These are phyloP conservation scores for Globisporangium heterothallicum DNA, from an alignment of 352 stramenopile species.

Conservation along the genomic window DNA sequence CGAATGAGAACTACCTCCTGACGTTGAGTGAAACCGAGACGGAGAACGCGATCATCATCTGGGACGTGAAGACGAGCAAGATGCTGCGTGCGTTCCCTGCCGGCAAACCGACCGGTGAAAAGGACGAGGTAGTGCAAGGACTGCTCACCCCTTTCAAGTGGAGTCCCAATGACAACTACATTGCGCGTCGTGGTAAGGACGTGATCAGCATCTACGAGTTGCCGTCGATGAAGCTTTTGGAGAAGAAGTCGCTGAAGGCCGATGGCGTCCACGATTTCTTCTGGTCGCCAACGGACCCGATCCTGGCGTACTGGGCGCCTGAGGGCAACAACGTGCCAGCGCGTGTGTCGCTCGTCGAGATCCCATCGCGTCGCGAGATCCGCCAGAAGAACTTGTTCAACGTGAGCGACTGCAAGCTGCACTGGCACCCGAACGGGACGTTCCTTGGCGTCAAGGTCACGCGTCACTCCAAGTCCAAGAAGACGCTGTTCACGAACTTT, in stretches of 20 bases:
- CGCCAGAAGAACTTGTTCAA: constrained; percentile 99
- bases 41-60: constrained; percentile 95
- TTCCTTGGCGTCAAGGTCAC: constrained; percentile 90
- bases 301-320: constrained; percentile 96
- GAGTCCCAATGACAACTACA: constrained; percentile 93
- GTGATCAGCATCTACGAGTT: constrained; percentile 94
- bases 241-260: constrained; percentile 95
- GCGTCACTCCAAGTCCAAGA: constrained; percentile 92
- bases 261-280: constrained; percentile 97
- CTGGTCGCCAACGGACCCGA: constrained; percentile 94
- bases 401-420: constrained; percentile 92
- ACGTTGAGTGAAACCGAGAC: constrained; percentile 93
- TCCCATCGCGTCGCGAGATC: constrained; percentile 92
- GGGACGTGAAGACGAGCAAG: constrained; percentile 91
- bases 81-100: constrained; percentile 81
- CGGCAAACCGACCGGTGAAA: constrained; percentile 67
- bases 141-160: constrained; percentile 92
- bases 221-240: constrained; percentile 95
- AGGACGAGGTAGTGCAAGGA: constrained; percentile 71
- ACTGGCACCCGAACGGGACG: constrained; percentile 95
- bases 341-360: constrained; percentile 95
- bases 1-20: constrained; percentile 96
- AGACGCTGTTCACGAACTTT: constrained; percentile 99
- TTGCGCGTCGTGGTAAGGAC: constrained; percentile 92
- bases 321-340: constrained; percentile 93